Base-by-base conservation (phyloP, 768 basidiomycete genomes). In the Sistotremastrum niveocremeum region DNA sequence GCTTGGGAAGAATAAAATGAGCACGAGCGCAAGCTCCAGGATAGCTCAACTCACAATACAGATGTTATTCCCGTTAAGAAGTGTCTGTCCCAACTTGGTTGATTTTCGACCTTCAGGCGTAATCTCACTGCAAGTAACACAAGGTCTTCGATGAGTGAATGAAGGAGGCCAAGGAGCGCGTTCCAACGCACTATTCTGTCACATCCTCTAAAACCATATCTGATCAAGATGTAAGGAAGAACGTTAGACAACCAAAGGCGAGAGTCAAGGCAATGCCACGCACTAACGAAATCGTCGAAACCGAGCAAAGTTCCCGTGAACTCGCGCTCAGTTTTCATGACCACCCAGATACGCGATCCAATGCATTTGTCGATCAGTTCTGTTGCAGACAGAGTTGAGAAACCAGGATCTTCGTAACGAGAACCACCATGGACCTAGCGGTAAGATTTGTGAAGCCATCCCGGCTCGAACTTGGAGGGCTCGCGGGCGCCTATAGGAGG, bases 231-330 rank as follows among this genome's bases (percentile, higher is more conserved):
- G 2, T 30, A 36, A 42, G 35, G 7, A 43, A 32, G 28, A 20
- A 28, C 37, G 31, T 38, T 11, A 30, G 29, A 31, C 6, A 39
- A 39, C 12, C 10, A 41, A 42, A 42, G 11, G 11, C 33, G 12
- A 37, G 38, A 4, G 37, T 31, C n/a, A n/a, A 11, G 36, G 36
- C 34, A 6, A 9, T n/a, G 30, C 3, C 11, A 93, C 94, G 75
- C 62, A 97, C 94, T 99, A 63, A 99, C 94, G 63, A 94, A 99
- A 65, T 99, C 94, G 61, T 99, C 94, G 56, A 99, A 99, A 2
- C 94, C 94, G 34, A 94, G 72, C 37, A 99, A 70, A 3, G 81
- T 95, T 7, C 94, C 94, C 28, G 85, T 87, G 65, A 97, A 99
- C 67, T 99, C 94, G 40, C 90, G 82, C 51, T 99, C 91, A 55